A percentile compares a stretch with the other conserved stretches of the same genome.
These are phyloP conservation scores for Quercus cerris DNA, from an alignment of 306 rosid species.

Conservation along the genomic window DNA sequence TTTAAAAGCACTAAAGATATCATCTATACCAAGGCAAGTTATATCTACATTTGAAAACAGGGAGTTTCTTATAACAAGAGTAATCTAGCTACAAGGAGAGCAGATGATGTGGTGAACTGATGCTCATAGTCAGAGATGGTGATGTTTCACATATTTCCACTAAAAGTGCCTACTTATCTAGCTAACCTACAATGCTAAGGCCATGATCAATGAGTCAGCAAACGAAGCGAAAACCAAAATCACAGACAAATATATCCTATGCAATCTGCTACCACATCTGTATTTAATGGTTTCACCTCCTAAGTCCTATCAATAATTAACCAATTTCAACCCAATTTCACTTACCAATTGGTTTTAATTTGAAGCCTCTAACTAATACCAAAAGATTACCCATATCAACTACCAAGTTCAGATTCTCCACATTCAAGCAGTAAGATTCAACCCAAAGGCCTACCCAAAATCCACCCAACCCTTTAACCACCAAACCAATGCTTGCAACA, in stretches of 20 bases:
- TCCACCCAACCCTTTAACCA: neutral
- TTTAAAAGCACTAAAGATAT: neutral
- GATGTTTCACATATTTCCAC: neutral
- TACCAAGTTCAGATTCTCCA: neutral
- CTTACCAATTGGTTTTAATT: neutral
- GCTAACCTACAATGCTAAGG: neutral
- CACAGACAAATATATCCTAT: neutral
- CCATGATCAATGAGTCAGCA: neutral
- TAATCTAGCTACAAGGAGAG: neutral
- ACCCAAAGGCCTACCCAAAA: neutral
- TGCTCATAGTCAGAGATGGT: neutral
- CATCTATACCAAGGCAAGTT: neutral
- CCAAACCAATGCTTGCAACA: neutral
- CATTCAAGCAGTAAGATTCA: neutral
- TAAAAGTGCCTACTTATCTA: neutral
- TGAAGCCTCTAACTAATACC: neutral
- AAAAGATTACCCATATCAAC: neutral
- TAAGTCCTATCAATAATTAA: neutral
- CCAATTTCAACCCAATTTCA: neutral
- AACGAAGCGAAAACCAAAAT: neutral
- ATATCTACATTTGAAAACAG: neutral
- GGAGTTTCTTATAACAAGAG: neutral
- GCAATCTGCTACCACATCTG: neutral
- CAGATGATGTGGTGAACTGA: neutral
- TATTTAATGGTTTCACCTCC: neutral